Evolutionary conservation across 176 grass and related monocot species (phyloP).

Genomic region (Juncus inflexus): DNA sequence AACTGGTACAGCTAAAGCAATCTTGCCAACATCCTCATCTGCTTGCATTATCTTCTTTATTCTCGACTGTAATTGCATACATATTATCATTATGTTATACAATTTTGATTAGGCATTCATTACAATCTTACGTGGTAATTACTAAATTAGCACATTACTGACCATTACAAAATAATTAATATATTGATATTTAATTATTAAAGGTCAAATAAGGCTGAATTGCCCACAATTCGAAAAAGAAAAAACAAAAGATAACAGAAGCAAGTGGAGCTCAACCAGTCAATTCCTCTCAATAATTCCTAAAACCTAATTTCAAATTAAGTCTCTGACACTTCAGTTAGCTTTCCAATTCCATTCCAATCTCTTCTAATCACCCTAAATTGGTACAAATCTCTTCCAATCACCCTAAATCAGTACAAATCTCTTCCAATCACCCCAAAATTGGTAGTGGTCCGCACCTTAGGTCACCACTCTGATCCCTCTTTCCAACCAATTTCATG

Average conservation of each 20-base stretch:
- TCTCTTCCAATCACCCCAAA: no score
- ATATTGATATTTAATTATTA: conserved; percentile 17
- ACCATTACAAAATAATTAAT: background rate
- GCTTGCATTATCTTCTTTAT: conserved; percentile 99
- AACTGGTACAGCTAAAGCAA: conserved; percentile 92
- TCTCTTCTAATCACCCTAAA: no score
- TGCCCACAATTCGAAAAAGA: background rate
- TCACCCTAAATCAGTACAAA: no score
- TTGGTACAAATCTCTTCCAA: no score
- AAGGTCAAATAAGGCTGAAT: background rate
- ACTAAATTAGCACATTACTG: background rate
- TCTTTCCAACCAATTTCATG: no score
- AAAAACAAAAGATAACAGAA: conserved; percentile 17
- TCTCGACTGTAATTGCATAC: conserved; percentile 42
- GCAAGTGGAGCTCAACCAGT: background rate
- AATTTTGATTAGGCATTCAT: background rate
- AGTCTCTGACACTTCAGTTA: no score
- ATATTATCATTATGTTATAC: conserved; percentile 3
- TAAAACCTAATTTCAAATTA: background rate
- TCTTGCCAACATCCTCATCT: conserved; percentile 99
- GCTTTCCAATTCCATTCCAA: no score
- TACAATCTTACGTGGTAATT: background rate
- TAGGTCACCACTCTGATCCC: no score
- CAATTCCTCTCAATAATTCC: background rate
- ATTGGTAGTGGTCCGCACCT: no score